A percentile compares a stretch with the other conserved stretches of the same genome.
Evolutionary conservation across 2,329 filamentous ascomycete genomes (phyloP).

Genomic region (Purpureocillium takamizusanense): DNA sequence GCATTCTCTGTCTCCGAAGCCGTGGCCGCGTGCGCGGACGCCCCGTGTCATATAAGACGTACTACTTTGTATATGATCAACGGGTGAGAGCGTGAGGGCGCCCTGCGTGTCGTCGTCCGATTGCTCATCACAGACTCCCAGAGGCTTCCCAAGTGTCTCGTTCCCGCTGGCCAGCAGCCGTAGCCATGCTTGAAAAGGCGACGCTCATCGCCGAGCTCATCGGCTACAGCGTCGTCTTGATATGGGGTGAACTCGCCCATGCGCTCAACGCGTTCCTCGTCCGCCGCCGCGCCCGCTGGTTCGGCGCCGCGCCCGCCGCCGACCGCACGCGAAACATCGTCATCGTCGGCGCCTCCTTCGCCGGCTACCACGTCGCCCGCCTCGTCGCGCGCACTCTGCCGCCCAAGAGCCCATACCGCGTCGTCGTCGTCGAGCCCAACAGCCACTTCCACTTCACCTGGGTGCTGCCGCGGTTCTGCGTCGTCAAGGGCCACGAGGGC

Average conservation of each 20-base stretch:
- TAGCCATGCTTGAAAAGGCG: constrained; percentile 19
- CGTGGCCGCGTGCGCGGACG: too few species aligned
- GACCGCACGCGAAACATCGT: constrained; percentile 36
- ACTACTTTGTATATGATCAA: too few species aligned
- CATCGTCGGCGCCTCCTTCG: constrained; percentile 49
- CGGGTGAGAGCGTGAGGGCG: too few species aligned
- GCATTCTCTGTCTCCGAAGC: not conserved
- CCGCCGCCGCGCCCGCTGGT: constrained; percentile 3
- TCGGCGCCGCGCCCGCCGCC: constrained; percentile 7
- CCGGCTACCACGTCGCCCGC: constrained; percentile 40
- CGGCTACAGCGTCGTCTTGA: constrained; percentile 14
- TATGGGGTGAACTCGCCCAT: constrained; percentile 12
- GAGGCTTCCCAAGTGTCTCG: too few species aligned
- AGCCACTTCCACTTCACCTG: constrained; percentile 54
- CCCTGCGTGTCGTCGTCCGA: not conserved
- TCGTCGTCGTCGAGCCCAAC: constrained; percentile 50
- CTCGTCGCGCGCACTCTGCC: constrained; percentile 39
- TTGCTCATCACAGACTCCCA: too few species aligned
- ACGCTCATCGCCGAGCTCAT: constrained; percentile 19
- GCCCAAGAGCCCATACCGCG: constrained; percentile 33
- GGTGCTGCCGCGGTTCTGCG: constrained; percentile 49
- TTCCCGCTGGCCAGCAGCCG: too few species aligned
- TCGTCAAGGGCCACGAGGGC: constrained; percentile 42
- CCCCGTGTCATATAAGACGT: too few species aligned
- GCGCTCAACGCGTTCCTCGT: constrained; percentile 8